Evolutionary conservation across 495 filamentous ascomycete genomes (phyloP), one percentile per base, ranked within the genome.

Genomic region (Jackrogersella minutella): DNA sequence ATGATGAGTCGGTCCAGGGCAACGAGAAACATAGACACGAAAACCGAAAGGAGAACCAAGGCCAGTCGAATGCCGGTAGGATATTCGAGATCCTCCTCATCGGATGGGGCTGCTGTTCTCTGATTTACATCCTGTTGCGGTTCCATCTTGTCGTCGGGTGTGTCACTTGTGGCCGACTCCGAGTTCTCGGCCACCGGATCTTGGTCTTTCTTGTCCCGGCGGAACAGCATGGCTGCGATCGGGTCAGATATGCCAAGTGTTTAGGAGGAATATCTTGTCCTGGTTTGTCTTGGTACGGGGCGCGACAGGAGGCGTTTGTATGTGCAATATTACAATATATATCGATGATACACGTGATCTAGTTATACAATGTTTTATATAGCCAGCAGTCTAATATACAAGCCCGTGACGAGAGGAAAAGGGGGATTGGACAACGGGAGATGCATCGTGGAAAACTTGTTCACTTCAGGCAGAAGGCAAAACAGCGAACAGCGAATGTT

Each of bases 1-100:
- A 62, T 37, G 24, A 58, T 80, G 26, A 78, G 71, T 6, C 76
- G 74, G 68, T 81, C 79, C 70, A 78, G 64, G 41, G 76, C 69
- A 40, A 79, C 68, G 8, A 78, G 66, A 47, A 79, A 78, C 62
- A 77, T 70, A 31, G 70, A 70, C 28, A 74, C 65, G 46, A 75
- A 76, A 17, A 75, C 64, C 1, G 76, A 76, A 5, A 65, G 8
- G 24, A 79, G 26, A 2, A 79, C 34, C 6, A 78, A 40, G 5
- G 47, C 65, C 6, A 79, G 67, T 28, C 59, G 52, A 11, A 72
- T 8, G 1, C 77, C 77, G 1, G 44, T 33, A 6, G 77, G 77
- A 44, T 79, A 77, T 19, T 60, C 62, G 13, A 52, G 22, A 19
- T 72, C 34, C 31, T 77, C 66, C 14, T 57, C 62, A 2, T 47